phyloP scores from a whole-genome alignment of 2,329 filamentous ascomycete species.

The Periconia digitata region DNA sequence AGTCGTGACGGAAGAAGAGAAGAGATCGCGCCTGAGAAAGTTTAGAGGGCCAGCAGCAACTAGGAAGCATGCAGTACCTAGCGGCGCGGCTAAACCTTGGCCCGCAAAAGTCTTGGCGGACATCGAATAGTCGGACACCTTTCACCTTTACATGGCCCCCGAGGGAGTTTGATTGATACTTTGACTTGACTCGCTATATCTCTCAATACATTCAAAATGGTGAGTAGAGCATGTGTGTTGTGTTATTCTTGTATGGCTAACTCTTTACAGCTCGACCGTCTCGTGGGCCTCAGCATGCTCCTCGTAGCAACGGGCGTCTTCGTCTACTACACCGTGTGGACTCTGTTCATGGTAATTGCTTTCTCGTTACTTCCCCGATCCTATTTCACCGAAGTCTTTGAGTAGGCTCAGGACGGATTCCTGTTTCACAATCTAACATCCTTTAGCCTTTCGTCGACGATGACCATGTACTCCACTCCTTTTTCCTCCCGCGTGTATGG shows the following conservation, averaged over 20 bases:
- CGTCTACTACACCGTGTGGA: conserved; percentile 97
- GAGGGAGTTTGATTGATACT: conserved; percentile 8
- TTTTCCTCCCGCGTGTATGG: conserved; percentile 98
- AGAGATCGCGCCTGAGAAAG: conserved; percentile 24
- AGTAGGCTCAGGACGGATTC: no score
- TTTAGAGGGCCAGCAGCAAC: conserved; percentile 11
- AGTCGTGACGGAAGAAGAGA: conserved; percentile 10
- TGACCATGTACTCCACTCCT: conserved; percentile 86
- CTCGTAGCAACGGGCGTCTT: conserved; percentile 72
- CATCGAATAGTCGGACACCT: conserved; percentile 13
- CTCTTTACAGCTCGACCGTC: conserved; percentile 79
- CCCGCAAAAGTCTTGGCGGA: conserved; percentile 7
- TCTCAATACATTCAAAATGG: conserved; percentile 28
- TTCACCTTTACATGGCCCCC: conserved; percentile 11
- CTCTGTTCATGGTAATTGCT: conserved; percentile 81
- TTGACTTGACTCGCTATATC: conserved; percentile 18
- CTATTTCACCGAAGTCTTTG: no score
- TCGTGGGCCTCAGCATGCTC: conserved; percentile 75
- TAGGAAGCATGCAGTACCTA: no score
- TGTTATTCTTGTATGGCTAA: conserved; percentile 6
- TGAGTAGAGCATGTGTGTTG: conserved; percentile 6
- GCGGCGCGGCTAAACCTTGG: conserved; percentile 12
- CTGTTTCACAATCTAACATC: not conserved
- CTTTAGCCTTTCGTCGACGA: conserved; percentile 91
- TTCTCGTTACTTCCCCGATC: not conserved